These are phyloP conservation scores for Chloranthus sessilifolius DNA, from an alignment of 164 flowering plant species.

Conservation along the genomic window DNA sequence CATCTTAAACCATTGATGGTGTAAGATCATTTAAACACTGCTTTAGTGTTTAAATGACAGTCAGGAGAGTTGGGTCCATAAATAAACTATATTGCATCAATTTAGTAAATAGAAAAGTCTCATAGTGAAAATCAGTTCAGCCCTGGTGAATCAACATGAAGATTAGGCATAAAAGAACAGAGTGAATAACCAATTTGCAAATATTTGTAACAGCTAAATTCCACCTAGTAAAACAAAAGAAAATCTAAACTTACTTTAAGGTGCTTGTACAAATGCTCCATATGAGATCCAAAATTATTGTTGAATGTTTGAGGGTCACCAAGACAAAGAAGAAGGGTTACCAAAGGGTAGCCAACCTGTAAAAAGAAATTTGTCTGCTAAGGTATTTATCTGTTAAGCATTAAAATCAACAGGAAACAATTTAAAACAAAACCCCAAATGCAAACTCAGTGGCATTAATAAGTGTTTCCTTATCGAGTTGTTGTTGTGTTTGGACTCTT, in stretches of 20 bases:
- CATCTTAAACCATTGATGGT: too few relatives aligned
- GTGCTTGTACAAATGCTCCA: conserved; percentile 94
- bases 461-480: too few relatives aligned
- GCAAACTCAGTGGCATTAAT: too few relatives aligned
- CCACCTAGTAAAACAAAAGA: neutral
- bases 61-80: too few relatives aligned
- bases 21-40: too few relatives aligned
- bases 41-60: too few relatives aligned
- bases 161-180: neutral
- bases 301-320: conserved; percentile 91
- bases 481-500: too few relatives aligned
- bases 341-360: conserved; percentile 98
- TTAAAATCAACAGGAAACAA: conserved; percentile 7
- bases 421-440: neutral
- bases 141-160: conserved; percentile 1
- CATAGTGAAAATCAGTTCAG: too few relatives aligned
- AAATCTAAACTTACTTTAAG: conserved; percentile 59
- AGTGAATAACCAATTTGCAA: neutral
- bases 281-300: conserved; percentile 75
- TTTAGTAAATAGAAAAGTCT: too few relatives aligned
- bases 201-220: neutral
- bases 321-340: conserved; percentile 96
- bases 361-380: neutral
- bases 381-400: neutral
- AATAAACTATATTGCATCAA: too few relatives aligned